Percentiles rank a stretch among this genome's conserved stretches.
Conservation (phyloP, 2,329 filamentous ascomycete genomes). For the Neocucurbitaria cava region DNA sequence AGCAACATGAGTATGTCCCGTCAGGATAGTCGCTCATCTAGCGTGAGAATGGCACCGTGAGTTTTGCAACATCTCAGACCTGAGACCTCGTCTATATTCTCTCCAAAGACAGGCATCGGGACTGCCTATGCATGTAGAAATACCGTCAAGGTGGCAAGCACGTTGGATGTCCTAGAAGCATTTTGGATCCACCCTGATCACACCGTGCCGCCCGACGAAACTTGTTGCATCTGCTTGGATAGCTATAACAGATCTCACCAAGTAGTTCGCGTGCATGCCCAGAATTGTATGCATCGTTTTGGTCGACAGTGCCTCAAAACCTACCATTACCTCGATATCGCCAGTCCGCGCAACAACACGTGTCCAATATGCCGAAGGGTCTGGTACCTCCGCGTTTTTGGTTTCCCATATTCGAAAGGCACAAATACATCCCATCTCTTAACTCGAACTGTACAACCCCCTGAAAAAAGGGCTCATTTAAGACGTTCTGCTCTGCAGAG, state of each 20-base stretch:
- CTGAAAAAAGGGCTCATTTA: no score
- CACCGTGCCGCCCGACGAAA: conserved; percentile 1
- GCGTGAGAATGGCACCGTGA: no score
- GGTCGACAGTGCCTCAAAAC: conserved; percentile 12
- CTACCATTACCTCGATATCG: conserved; percentile 11
- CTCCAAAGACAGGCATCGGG: not conserved
- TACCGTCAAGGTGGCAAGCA: not conserved
- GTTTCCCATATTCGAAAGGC: not conserved
- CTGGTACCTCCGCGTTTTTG: conserved; percentile 9
- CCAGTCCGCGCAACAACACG: conserved; percentile 5
- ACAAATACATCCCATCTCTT: conserved; percentile 2
- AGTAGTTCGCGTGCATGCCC: conserved; percentile 2
- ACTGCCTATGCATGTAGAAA: not conserved
- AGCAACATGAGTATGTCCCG: no score
- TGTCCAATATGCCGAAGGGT: conserved; percentile 15
- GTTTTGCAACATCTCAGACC: no score
- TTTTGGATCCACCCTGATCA: not conserved
- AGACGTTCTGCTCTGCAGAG: no score
- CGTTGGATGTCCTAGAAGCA: not conserved
- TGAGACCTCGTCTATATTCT: no score
- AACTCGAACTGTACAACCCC: not conserved
- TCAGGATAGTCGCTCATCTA: no score
- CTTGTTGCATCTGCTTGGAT: conserved; percentile 7
- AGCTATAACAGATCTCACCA: conserved; percentile 3
- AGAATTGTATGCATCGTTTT: conserved; percentile 16